Evolutionary conservation across 2,329 filamentous ascomycete species (phyloP), one percentile per base, ranked within the genome.

Genomic region (Bipolaris zeicola): DNA sequence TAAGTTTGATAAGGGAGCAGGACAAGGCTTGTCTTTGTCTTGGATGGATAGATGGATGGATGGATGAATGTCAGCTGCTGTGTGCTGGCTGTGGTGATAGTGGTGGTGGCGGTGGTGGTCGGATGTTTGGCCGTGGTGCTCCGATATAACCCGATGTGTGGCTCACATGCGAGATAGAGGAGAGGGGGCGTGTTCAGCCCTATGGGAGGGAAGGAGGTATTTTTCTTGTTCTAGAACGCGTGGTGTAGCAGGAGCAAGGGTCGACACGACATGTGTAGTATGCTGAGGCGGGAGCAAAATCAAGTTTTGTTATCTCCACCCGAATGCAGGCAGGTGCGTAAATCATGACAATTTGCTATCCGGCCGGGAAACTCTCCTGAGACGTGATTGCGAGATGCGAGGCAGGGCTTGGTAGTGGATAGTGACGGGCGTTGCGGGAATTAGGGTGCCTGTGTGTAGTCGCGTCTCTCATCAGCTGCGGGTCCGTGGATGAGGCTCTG

Each of bases 151-250:
- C 61, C 60, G 62, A 60, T 16, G 24, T 33, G n/a, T 46, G 47
- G 28, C 36, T 61, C 51, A 58, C 54, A 55, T 53, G 50, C 55
- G 39, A 60, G 50, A 56, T 22, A 44, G 47, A 24, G 22, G 22
- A 24, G 22, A 24, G 22, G 5, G 22, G 6, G 54, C 38, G 28
- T 34, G 31, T 51, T 65, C 64, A 68, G 65, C 63, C 65, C 59
- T 68, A 63, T 37, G 10, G 18, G 57, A 24, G 16, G 38, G 8
- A 14, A 16, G 4, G 18, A 20, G 10, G 18, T 14, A 22, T 39
- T 39, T 39, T 39, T 36, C 14, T 45, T 41, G 55, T 55, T 58
- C 51, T 48, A 58, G 50, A 57, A 54, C 42, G 24, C 3, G 7
- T 31, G 18, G 20, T 24, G 43, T 34, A 46, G 31, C 44, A 36